These are phyloP conservation scores for Podaxis rugospora DNA, from an alignment of 768 basidiomycete genomes.

Conservation along the genomic window DNA sequence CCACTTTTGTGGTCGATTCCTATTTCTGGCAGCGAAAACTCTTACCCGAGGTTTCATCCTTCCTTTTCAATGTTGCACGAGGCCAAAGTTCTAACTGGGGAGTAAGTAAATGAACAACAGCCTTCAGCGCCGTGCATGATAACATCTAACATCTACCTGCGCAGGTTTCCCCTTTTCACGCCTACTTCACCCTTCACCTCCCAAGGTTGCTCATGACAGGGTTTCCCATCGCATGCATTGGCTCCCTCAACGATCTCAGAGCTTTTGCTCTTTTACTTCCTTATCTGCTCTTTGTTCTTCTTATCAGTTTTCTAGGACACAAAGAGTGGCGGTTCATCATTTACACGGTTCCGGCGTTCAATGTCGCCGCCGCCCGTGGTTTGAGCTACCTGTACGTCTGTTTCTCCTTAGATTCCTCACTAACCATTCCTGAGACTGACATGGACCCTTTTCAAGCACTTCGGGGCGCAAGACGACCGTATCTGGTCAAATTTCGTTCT, in stretches of 20 bases:
- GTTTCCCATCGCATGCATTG: constrained; percentile 56
- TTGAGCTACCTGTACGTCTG: constrained; percentile 56
- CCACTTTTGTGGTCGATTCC: constrained; percentile 70
- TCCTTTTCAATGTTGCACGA: constrained; percentile 83
- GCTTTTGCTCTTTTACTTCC: constrained; percentile 49
- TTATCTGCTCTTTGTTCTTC: constrained; percentile 44
- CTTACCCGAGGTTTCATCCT: constrained; percentile 71
- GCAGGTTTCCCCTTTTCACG: constrained; percentile 60
- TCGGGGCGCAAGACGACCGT: constrained; percentile 44
- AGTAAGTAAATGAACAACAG: constrained; percentile 41
- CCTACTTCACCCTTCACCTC: constrained; percentile 63
- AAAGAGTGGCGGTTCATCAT: constrained; percentile 98
- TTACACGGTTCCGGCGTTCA: constrained; percentile 80
- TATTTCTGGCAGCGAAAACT: constrained; percentile 75
- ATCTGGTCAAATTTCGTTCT: constrained; percentile 39
- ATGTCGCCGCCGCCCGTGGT: constrained; percentile 72
- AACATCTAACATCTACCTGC: constrained; percentile 8
- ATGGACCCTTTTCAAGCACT: constrained; percentile 28
- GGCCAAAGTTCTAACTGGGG: constrained; percentile 94
- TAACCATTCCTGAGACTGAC: neutral
- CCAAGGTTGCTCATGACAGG: constrained; percentile 75
- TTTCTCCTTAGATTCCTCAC: neutral
- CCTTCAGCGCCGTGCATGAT: neutral
- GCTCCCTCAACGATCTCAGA: constrained; percentile 40
- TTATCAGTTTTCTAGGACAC: constrained; percentile 79